Conservation (phyloP, 768 basidiomycete species). For the Collybia mongolica region DNA sequence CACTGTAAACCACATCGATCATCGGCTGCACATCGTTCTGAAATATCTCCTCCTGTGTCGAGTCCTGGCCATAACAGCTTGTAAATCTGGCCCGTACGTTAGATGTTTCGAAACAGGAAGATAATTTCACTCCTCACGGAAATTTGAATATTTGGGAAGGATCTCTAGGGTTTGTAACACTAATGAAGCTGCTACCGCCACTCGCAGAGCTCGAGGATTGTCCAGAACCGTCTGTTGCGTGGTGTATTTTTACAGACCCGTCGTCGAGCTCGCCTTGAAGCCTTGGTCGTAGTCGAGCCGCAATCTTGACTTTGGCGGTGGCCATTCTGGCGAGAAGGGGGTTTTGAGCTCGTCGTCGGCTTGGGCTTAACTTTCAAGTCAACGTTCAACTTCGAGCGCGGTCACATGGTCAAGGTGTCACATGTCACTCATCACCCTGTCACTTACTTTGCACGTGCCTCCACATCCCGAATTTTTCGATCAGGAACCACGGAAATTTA, state of each 20-base stretch:
- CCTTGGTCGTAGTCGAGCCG: slow-evolving; percentile 69
- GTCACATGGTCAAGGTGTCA: slow-evolving; percentile 13
- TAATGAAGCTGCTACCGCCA: slow-evolving; percentile 49
- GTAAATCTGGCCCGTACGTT: slow-evolving; percentile 49
- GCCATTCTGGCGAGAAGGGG: slow-evolving; percentile 19
- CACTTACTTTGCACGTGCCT: background rate
- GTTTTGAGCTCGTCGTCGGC: background rate
- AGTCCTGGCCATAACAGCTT: slow-evolving; percentile 69
- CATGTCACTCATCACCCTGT: background rate
- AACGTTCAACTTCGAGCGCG: slow-evolving; percentile 4
- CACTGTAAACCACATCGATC: slow-evolving; percentile 74
- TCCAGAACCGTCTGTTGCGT: slow-evolving; percentile 31
- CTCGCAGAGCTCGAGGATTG: slow-evolving; percentile 25
- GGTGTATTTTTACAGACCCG: slow-evolving; percentile 53
- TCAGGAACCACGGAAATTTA: background rate
- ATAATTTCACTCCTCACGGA: slow-evolving; percentile 49
- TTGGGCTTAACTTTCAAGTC: slow-evolving; percentile 2
- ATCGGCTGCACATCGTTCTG: slow-evolving; percentile 72
- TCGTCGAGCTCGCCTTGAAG: slow-evolving; percentile 63
- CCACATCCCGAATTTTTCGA: background rate
- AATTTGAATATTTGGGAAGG: slow-evolving; percentile 72
- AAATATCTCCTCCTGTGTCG: slow-evolving; percentile 79
- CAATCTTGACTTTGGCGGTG: slow-evolving; percentile 63
- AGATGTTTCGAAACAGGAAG: slow-evolving; percentile 4
- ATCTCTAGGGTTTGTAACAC: slow-evolving; percentile 72